These are phyloP conservation scores for Cymbopogon flexuosus DNA, from an alignment of 202 grass and related monocot species.

Conservation along the genomic window DNA sequence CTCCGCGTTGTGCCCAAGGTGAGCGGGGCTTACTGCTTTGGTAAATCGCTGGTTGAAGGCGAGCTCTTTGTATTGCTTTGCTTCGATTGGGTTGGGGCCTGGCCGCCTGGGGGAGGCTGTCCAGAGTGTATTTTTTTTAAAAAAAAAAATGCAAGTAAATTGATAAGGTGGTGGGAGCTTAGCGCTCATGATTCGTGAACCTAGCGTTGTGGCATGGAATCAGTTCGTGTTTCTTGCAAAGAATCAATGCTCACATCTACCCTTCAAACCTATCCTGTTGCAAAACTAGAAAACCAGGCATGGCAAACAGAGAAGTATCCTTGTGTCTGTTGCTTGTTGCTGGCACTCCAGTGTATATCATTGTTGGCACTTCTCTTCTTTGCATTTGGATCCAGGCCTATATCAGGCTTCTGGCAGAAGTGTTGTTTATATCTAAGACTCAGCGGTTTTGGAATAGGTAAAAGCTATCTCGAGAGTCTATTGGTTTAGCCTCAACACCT, in stretches of 20 bases:
- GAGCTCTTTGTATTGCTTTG: not conserved
- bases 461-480: not conserved
- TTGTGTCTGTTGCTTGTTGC: not conserved
- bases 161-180: not conserved
- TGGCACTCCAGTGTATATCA: not conserved
- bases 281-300: not conserved
- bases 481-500: not conserved
- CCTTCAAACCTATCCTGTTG: not conserved
- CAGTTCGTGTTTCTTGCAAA: not conserved
- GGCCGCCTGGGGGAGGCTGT: not conserved
- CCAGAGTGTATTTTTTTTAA: not conserved
- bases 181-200: not conserved
- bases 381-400: not conserved
- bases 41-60: constrained; percentile 11
- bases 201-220: not conserved
- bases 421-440: not conserved
- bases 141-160: not conserved
- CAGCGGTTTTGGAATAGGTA: not conserved
- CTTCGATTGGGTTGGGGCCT: not conserved
- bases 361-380: not conserved
- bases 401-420: not conserved
- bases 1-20: constrained; percentile 18
- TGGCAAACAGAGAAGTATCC: not conserved
- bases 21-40: not conserved
- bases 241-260: not conserved